Percentiles rank a stretch among this genome's conserved stretches.
These are phyloP conservation scores for Cyberlindnera japonica DNA, from an alignment of 805 yeast genomes.

Conservation along the genomic window DNA sequence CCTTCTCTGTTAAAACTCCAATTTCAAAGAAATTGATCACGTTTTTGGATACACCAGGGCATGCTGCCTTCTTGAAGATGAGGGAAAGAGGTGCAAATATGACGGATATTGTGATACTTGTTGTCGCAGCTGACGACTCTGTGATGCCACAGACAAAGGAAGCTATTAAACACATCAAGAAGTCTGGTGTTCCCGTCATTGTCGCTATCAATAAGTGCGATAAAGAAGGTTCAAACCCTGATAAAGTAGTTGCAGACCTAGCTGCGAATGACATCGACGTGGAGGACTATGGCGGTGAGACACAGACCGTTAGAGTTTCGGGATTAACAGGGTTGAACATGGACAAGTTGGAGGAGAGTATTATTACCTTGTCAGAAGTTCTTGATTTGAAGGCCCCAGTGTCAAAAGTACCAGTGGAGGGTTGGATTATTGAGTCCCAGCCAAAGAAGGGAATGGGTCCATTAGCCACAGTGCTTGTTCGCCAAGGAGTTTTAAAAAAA, in stretches of 20 bases:
- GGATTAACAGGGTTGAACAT: slow-evolving; percentile 89
- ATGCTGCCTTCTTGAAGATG: slow-evolving; percentile 94
- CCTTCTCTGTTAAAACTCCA: slow-evolving; percentile 84
- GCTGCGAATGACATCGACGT: slow-evolving; percentile 75
- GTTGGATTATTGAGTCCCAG: slow-evolving; percentile 86
- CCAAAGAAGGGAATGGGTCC: slow-evolving; percentile 79
- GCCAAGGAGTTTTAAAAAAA: slow-evolving; percentile 67
- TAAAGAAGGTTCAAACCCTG: slow-evolving; percentile 69
- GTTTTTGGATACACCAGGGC: slow-evolving; percentile 96
- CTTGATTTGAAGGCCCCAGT: slow-evolving; percentile 67
- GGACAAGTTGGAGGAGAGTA: slow-evolving; percentile 85
- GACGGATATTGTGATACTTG: slow-evolving; percentile 88
- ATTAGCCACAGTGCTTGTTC: slow-evolving; percentile 79
- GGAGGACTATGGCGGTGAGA: slow-evolving; percentile 94
- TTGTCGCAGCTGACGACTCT: slow-evolving; percentile 96
- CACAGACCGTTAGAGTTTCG: slow-evolving; percentile 82
- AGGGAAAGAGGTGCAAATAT: slow-evolving; percentile 93
- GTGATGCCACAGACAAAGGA: slow-evolving; percentile 97
- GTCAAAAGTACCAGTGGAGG: slow-evolving; percentile 56
- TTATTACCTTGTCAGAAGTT: slow-evolving; percentile 79
- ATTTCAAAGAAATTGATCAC: slow-evolving; percentile 73
- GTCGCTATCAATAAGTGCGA: slow-evolving; percentile 95
- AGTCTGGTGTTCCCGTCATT: slow-evolving; percentile 75
- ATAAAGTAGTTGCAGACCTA: slow-evolving; percentile 73
- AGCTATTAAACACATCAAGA: slow-evolving; percentile 89